These are phyloP conservation scores for Pulveroboletus frians DNA, from an alignment of 768 basidiomycete species.

Conservation along the genomic window DNA sequence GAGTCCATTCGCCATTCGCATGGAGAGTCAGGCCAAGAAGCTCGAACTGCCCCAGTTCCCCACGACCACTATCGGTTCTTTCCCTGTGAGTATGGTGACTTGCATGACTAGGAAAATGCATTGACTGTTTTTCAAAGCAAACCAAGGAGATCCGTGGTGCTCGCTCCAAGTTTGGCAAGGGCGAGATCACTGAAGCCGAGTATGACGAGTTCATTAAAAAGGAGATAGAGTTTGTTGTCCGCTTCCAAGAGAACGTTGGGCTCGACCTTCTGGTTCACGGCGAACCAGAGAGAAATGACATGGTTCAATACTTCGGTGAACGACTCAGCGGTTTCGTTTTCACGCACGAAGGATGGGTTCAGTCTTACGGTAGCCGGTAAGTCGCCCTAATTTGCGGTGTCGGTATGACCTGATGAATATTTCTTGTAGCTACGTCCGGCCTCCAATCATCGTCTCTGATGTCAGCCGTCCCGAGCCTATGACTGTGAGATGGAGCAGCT, in stretches of 20 bases:
- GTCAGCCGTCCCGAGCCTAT: slow-evolving; percentile 89
- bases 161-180: slow-evolving; percentile 92
- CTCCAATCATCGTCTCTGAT: slow-evolving; percentile 97
- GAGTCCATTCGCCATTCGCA: slow-evolving; percentile 82
- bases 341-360: slow-evolving; percentile 98
- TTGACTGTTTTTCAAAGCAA: slow-evolving; percentile 50
- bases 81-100: slow-evolving; percentile 58
- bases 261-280: slow-evolving; percentile 98
- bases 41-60: slow-evolving; percentile 95
- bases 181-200: slow-evolving; percentile 76
- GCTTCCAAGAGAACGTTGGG: slow-evolving; percentile 95
- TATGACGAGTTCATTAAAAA: slow-evolving; percentile 99
- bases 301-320: slow-evolving; percentile 99
- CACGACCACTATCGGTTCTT: slow-evolving; percentile 97
- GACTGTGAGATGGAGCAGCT: slow-evolving; percentile 95
- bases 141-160: slow-evolving; percentile 98
- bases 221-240: slow-evolving; percentile 89
- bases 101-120: not conserved
- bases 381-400: slow-evolving; percentile 19
- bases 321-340: slow-evolving; percentile 93
- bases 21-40: slow-evolving; percentile 82
- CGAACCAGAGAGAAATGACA: slow-evolving; percentile 98
- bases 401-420: slow-evolving; percentile 5
- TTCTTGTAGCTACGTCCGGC: slow-evolving; percentile 78
- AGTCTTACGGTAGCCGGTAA: slow-evolving; percentile 96